Conservation (phyloP, 2,329 filamentous ascomycete species). For the Chalaropsis thielavioides region DNA sequence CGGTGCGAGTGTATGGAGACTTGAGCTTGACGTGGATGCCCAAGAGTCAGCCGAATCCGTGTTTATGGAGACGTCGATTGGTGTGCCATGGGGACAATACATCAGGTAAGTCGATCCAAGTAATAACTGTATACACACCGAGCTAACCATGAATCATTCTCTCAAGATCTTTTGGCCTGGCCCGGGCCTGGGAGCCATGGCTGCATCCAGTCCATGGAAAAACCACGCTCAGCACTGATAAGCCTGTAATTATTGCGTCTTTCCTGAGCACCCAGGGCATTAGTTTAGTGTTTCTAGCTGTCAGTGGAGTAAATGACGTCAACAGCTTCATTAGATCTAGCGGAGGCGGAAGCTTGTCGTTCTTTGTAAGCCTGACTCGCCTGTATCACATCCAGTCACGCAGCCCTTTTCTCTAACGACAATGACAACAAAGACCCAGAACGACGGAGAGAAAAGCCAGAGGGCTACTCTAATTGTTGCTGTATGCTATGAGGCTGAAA, state of each 20-base stretch:
- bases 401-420: slow-evolving; percentile 16
- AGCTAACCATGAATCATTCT: not conserved
- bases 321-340: slow-evolving; percentile 54
- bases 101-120: slow-evolving; percentile 31
- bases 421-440: slow-evolving; percentile 35
- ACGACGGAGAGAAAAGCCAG: slow-evolving; percentile 46
- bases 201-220: slow-evolving; percentile 75
- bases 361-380: slow-evolving; percentile 39
- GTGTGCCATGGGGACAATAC: slow-evolving; percentile 44
- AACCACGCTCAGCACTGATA: slow-evolving; percentile 49
- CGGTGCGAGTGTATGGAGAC: slow-evolving; percentile 54
- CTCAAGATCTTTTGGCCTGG: slow-evolving; percentile 62
- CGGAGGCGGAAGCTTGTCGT: slow-evolving; percentile 47
- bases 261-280: slow-evolving; percentile 60
- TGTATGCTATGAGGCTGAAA: slow-evolving; percentile 57
- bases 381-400: not conserved
- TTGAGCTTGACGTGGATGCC: slow-evolving; percentile 41
- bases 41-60: slow-evolving; percentile 45
- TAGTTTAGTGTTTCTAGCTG: slow-evolving; percentile 61
- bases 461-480: slow-evolving; percentile 53
- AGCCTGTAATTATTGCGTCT: slow-evolving; percentile 63
- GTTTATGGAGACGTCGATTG: slow-evolving; percentile 42
- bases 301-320: slow-evolving; percentile 60
- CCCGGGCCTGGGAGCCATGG: slow-evolving; percentile 72
- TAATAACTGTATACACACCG: not conserved